Evolutionary conservation across 2,329 filamentous ascomycete genomes (phyloP), one percentile per base, ranked within the genome.

Genomic region (Teratosphaeriaceae sp.): DNA sequence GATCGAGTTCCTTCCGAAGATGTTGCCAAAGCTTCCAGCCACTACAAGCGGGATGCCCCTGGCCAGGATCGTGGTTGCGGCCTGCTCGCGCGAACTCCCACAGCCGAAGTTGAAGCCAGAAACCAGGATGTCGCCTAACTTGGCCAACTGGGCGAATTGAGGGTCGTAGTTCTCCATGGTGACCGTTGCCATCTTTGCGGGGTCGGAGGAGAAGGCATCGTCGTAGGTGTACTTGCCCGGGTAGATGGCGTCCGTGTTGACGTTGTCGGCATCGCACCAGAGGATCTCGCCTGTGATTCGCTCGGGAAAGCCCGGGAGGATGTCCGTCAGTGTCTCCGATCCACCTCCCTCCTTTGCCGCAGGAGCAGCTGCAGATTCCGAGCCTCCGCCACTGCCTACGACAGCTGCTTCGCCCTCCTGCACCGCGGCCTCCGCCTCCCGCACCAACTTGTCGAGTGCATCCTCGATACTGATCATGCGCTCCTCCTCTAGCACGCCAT

Each of bases 101-200:
- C 82, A 88, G 37, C 90, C 90, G 59, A 96, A 95, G 70, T 94
- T 94, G 71, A 82, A 92, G 23, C 88, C 88, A 0, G 82, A 69
- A 0, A 96, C 88, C 1, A 96, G 76, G 42, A 96, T 86, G 56
- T 97, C 89, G 38, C 79, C 80, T 0, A 77, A 60, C 50, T 76
- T 75, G 35, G 84, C 82, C 26, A 82, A 71, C 1, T 67, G 63
- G 8, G 73, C 64, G 61, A 96, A 96, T 0, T 71, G 62, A 0
- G 75, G 67, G 61, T 97, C 90, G 67, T 95, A 97, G 73, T 97
- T 97, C 62, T 84, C 77, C 88, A 97, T 96, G 65, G 85, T 89
- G 0, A 89, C 88, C 52, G 85, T 72, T 0, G 88, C 87, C 90
- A 97, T 96, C 44, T 79, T 79, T 48, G 87, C 83, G 0, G 67